Percentiles rank a stretch among this genome's conserved stretches.
phyloP scores from a whole-genome alignment of 192 early-diverging fungal genomes.

The Backusella circina region DNA sequence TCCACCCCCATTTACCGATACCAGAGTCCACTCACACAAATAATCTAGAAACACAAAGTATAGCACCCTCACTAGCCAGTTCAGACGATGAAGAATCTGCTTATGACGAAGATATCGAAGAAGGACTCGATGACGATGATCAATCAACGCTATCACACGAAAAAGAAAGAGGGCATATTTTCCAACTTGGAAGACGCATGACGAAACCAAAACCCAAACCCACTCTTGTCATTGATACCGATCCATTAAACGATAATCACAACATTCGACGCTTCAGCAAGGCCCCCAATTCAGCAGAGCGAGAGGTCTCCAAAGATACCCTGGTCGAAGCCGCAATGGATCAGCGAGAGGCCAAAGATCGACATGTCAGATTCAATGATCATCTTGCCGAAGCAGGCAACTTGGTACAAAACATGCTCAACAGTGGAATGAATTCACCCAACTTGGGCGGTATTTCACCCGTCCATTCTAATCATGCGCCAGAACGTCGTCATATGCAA shows the following conservation, averaged over 20 bases:
- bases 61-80: neutral
- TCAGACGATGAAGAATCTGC: neutral
- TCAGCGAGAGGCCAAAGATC: constrained; percentile 17
- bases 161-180: neutral
- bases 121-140: neutral
- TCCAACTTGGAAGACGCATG: neutral
- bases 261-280: constrained; percentile 1
- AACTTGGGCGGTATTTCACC: neutral
- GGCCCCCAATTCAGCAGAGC: neutral
- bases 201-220: neutral
- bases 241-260: neutral
- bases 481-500: neutral
- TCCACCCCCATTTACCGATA: neutral
- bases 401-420: constrained; percentile 25
- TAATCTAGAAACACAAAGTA: neutral
- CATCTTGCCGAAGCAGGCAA: constrained; percentile 26
- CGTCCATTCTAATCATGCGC: neutral
- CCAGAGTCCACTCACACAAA: neutral
- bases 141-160: neutral
- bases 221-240: neutral
- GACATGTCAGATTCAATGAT: constrained; percentile 25
- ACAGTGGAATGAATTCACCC: neutral
- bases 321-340: constrained; percentile 22
- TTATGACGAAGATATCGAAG: neutral
- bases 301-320: neutral